Conservation (phyloP, 108 stramenopile genomes). For the Phaeodactylum tricornutum region DNA sequence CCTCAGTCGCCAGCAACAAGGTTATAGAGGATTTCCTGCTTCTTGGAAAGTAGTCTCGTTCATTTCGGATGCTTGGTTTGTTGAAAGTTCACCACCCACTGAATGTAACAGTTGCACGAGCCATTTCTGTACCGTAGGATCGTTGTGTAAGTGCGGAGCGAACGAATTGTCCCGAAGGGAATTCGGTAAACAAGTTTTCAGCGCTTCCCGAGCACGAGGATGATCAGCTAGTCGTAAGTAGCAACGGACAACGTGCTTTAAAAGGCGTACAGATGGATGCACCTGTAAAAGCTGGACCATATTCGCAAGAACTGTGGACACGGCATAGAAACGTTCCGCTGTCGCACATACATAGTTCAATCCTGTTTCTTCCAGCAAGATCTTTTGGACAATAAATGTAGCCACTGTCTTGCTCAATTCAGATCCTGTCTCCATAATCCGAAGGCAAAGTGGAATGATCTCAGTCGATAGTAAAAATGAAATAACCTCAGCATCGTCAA, state of each 20-base stretch:
- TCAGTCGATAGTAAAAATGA: constrained; percentile 94
- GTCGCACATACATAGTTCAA: constrained; percentile 98
- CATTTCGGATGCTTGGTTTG: background rate
- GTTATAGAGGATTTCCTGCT: too few relatives aligned
- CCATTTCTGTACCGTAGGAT: constrained; percentile 89
- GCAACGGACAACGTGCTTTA: constrained; percentile 98
- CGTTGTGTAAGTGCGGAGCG: constrained; percentile 63
- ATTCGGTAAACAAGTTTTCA: constrained; percentile 86
- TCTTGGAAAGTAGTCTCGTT: background rate
- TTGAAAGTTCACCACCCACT: constrained; percentile 25
- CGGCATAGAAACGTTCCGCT: constrained; percentile 98
- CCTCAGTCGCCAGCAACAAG: too few relatives aligned
- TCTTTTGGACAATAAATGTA: constrained; percentile 99
- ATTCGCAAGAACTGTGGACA: constrained; percentile 86
- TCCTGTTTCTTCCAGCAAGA: constrained; percentile 94
- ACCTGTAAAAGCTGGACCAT: constrained; percentile 87
- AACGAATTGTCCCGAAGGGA: constrained; percentile 89
- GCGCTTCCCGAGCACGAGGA: constrained; percentile 88
- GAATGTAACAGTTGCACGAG: constrained; percentile 62
- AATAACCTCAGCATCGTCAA: constrained; percentile 97
- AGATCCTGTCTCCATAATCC: constrained; percentile 83
- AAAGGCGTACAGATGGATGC: constrained; percentile 82
- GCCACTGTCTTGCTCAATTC: constrained; percentile 97
- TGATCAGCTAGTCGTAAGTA: constrained; percentile 95
- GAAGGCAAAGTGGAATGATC: constrained; percentile 52